A percentile compares a stretch with the other conserved stretches of the same genome.
Conservation (phyloP, 106 monocot species). For the Cymbidium sinense region DNA sequence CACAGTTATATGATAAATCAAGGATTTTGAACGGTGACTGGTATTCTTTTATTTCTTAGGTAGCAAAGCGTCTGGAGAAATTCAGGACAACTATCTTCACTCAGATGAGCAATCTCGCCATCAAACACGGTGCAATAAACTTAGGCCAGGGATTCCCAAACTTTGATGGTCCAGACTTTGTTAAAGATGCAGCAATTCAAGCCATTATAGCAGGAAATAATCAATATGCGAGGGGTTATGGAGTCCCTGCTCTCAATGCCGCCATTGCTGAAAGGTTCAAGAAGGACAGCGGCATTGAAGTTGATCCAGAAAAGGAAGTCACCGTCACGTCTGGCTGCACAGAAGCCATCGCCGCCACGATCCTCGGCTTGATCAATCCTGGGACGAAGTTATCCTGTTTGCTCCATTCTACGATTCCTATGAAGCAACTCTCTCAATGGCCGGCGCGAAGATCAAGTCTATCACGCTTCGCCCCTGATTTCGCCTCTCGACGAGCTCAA, state of each 20-base stretch:
- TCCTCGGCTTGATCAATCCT: slow-evolving; percentile 86
- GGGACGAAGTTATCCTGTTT: slow-evolving; percentile 91
- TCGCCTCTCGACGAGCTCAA: slow-evolving; percentile 69
- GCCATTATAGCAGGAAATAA: slow-evolving; percentile 83
- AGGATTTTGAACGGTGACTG: no score
- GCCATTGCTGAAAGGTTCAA: slow-evolving; percentile 67
- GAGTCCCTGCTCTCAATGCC: slow-evolving; percentile 75
- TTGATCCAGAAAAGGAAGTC: slow-evolving; percentile 87
- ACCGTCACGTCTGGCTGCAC: slow-evolving; percentile 97
- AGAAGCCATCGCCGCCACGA: slow-evolving; percentile 95
- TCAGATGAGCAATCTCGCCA: slow-evolving; percentile 90
- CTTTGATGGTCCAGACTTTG: slow-evolving; percentile 93
- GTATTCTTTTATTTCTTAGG: slow-evolving; percentile 20
- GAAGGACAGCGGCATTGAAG: slow-evolving; percentile 67
- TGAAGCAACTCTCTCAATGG: slow-evolving; percentile 86
- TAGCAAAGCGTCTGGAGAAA: slow-evolving; percentile 87
- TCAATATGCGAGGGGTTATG: slow-evolving; percentile 94
- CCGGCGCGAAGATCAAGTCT: slow-evolving; percentile 71
- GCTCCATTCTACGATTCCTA: slow-evolving; percentile 99
- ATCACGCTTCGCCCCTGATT: slow-evolving; percentile 81
- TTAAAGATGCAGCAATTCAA: slow-evolving; percentile 89
- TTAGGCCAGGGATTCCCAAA: slow-evolving; percentile 98
- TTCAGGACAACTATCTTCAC: slow-evolving; percentile 99
- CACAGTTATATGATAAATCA: no score
- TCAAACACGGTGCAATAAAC: slow-evolving; percentile 90